Evolutionary conservation across 75 land plant species (phyloP), one percentile per base, ranked within the genome.

Genomic region (Cunninghamia lanceolata): DNA sequence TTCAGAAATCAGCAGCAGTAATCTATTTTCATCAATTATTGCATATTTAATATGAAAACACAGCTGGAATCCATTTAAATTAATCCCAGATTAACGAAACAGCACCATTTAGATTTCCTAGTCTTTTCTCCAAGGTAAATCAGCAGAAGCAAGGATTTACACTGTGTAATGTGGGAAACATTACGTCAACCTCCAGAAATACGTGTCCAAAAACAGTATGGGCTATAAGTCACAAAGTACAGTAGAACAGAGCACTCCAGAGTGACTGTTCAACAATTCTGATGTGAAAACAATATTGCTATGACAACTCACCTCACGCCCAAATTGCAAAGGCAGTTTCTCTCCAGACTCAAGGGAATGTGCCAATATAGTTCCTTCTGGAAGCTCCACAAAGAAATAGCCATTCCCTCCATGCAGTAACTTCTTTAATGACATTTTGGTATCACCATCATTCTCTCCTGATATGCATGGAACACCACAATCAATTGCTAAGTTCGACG

Each of bases 281-380:
- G 5, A 75, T 5, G 39, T 75, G 53, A 25, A 73, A 88, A 25
- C 38, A 28, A 50, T 50, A 19, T 63, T 35, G 13, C 28, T 30
- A 32, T 2, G 25, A 42, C 4, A 83, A 42, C 86, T 79, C 86
- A 98, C 99, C 99, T 98, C 99, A 47, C 99, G 99, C 14, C 99
- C 99, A 88, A 98, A 96, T 88, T 98, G 99, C 71, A 90, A 89
- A 13, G 99, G 96, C 83, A 98, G 90, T 52, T 93, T 95, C 91
- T 93, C 95, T 85, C 92, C 91, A 53, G 89, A 93, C 47, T 86
- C 95, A 91, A 96, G 89, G 53, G 87, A 52, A 92, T 94, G 99
- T 25, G 87, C 91, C 50, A 96, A 83, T n/a, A 91, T 89, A 40
- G 93, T 92, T 59, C 94, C 95, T 36, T 93, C 96, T 56, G 99